These are phyloP conservation scores for Salvia hispanica DNA, from an alignment of 257 asterid genomes.

Conservation along the genomic window DNA sequence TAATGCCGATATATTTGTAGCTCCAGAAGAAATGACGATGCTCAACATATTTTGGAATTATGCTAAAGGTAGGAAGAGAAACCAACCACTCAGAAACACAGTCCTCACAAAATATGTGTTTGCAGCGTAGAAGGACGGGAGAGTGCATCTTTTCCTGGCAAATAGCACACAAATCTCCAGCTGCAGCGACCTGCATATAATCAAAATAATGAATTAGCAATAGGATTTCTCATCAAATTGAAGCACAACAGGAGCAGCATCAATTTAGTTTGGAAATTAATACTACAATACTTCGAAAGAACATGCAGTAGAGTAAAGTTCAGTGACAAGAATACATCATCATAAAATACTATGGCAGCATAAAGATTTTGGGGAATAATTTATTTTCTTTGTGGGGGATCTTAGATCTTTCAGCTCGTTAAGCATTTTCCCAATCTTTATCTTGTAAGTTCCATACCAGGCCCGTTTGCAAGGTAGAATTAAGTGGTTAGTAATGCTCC, in stretches of 20 bases:
- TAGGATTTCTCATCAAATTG: constrained; percentile 1
- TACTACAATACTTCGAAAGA: neutral
- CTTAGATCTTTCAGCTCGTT: constrained; percentile 2
- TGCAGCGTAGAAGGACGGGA: constrained; percentile 78
- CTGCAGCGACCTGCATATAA: constrained; percentile 63
- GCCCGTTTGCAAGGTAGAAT: constrained; percentile 11
- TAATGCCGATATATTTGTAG: neutral
- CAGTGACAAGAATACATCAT: neutral
- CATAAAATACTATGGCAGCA: neutral
- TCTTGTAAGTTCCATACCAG: neutral
- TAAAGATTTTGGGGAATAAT: neutral
- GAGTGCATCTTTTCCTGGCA: constrained; percentile 91
- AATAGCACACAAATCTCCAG: constrained; percentile 86
- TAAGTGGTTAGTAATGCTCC: neutral
- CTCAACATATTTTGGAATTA: neutral
- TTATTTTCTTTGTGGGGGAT: neutral
- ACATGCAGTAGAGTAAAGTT: neutral
- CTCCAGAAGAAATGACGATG: constrained; percentile 12
- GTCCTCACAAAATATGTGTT: constrained; percentile 87
- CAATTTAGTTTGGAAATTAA: neutral
- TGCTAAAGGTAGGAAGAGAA: constrained; percentile 25
- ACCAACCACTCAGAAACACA: constrained; percentile 85
- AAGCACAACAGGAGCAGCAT: constrained; percentile 1
- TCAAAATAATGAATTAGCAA: neutral
- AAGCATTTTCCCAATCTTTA: too few species aligned